Evolutionary conservation across 1,139 yeast species (phyloP).

Genomic region (Scheffersomyces insectosa): DNA sequence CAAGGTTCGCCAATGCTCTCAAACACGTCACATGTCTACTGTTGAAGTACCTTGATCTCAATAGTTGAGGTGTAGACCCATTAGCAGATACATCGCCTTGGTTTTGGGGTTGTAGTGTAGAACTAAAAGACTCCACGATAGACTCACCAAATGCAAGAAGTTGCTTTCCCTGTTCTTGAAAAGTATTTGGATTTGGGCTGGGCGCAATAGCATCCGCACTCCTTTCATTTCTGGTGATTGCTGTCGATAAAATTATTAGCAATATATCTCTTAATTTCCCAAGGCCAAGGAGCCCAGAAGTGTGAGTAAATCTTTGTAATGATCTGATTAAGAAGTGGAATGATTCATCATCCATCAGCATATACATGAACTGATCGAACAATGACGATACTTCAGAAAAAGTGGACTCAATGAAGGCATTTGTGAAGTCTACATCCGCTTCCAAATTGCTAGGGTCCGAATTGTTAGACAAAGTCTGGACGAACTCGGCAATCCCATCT

Average conservation of each 20-base stretch:
- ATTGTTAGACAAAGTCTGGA: conserved; percentile 39
- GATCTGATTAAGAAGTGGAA: conserved; percentile 67
- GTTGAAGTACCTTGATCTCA: conserved; percentile 46
- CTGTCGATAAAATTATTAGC: conserved; percentile 55
- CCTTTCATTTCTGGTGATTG: conserved; percentile 44
- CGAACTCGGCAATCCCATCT: conserved; percentile 68
- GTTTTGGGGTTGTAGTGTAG: conserved; percentile 20
- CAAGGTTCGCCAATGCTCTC: conserved; percentile 74
- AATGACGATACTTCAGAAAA: conserved; percentile 50
- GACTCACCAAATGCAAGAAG: conserved; percentile 60
- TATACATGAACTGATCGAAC: conserved; percentile 56
- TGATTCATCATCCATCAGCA: conserved; percentile 66
- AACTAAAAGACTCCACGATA: conserved; percentile 58
- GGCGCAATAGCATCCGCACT: not conserved
- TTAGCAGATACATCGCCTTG: not conserved
- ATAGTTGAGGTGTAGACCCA: not conserved
- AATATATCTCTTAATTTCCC: conserved; percentile 59
- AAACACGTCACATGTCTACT: conserved; percentile 73
- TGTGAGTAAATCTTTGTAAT: conserved; percentile 77
- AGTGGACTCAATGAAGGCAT: conserved; percentile 40
- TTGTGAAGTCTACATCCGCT: conserved; percentile 37
- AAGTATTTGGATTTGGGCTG: conserved; percentile 4
- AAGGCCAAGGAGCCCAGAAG: conserved; percentile 73
- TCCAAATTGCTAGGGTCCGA: conserved; percentile 29
- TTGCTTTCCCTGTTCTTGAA: conserved; percentile 31